These are phyloP conservation scores for Penicillium nordicum DNA, from an alignment of 2,329 filamentous ascomycete species.

Conservation along the genomic window DNA sequence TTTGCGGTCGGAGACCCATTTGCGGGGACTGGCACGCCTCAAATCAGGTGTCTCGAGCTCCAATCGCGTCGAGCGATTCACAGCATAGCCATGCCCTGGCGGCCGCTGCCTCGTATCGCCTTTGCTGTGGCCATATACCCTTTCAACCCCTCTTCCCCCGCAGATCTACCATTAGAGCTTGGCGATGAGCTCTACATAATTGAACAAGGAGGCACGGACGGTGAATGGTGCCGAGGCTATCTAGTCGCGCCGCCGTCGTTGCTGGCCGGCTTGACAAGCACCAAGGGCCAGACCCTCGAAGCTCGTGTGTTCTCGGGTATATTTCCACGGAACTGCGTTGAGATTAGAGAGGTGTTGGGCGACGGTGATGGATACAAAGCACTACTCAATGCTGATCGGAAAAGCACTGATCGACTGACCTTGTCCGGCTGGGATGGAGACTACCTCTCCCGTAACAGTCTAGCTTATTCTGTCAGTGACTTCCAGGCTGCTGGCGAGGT, in stretches of 20 bases:
- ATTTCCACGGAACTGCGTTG: constrained; percentile 90
- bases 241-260: constrained; percentile 90
- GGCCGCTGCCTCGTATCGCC: constrained; percentile 91
- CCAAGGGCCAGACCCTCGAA: constrained; percentile 89
- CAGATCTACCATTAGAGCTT: constrained; percentile 93
- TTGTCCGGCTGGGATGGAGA: constrained; percentile 26
- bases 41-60: constrained; percentile 11
- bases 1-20: constrained; percentile 20
- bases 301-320: constrained; percentile 98
- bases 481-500: constrained; percentile 24
- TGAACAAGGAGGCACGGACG: constrained; percentile 81
- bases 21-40: constrained; percentile 21
- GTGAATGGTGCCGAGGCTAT: constrained; percentile 92
- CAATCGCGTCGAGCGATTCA: constrained; percentile 3
- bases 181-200: constrained; percentile 99
- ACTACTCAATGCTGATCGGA: constrained; percentile 33
- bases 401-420: constrained; percentile 36
- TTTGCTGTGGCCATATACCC: constrained; percentile 96
- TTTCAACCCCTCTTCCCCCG: constrained; percentile 79
- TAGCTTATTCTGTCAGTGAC: constrained; percentile 25
- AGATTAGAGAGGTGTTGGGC: constrained; percentile 87
- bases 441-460: constrained; percentile 25
- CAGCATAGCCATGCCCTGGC: constrained; percentile 75
- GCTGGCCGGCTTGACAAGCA: constrained; percentile 83
- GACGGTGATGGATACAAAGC: constrained; percentile 55